A percentile compares a stretch with the other conserved stretches of the same genome.
Evolutionary conservation across 805 yeast genomes (phyloP).

Genomic region (Torulaspora microellipsoides): DNA sequence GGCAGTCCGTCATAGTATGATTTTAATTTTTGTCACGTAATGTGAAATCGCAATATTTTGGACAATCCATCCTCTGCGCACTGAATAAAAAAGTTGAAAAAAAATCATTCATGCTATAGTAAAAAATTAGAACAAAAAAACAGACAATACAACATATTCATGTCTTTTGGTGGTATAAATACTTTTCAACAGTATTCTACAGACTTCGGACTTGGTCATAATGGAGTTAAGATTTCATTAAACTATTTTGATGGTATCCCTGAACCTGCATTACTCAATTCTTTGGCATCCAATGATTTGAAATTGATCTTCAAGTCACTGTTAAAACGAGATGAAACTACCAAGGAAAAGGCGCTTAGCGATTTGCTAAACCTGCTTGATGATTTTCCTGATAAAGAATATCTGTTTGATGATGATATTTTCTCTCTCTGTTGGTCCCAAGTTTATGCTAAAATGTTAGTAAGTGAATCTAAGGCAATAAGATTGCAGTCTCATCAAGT

Average conservation of each 20-base stretch:
- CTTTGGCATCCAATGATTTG: constrained; percentile 41
- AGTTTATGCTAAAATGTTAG: constrained; percentile 71
- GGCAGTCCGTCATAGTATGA: no score
- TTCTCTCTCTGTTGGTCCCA: constrained; percentile 69
- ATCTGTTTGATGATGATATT: constrained; percentile 45
- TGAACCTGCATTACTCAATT: constrained; percentile 49
- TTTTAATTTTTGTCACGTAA: no score
- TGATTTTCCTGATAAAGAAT: constrained; percentile 13
- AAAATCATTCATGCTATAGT: not conserved
- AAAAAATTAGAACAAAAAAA: not conserved
- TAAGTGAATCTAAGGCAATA: constrained; percentile 64
- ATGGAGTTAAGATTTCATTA: constrained; percentile 54
- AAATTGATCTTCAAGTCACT: constrained; percentile 69
- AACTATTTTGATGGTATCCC: constrained; percentile 78
- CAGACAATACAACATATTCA: constrained; percentile 2
- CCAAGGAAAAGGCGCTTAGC: constrained; percentile 71
- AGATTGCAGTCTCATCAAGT: constrained; percentile 59
- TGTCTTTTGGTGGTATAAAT: constrained; percentile 31
- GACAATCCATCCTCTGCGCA: no score
- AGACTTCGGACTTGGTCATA: constrained; percentile 38
- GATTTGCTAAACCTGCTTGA: constrained; percentile 44
- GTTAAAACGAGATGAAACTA: constrained; percentile 74
- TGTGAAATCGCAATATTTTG: no score
- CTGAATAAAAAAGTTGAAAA: not conserved
- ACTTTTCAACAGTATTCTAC: constrained; percentile 25